Conservation (phyloP, 179 eudicot species). For the Silene noctiflora region DNA sequence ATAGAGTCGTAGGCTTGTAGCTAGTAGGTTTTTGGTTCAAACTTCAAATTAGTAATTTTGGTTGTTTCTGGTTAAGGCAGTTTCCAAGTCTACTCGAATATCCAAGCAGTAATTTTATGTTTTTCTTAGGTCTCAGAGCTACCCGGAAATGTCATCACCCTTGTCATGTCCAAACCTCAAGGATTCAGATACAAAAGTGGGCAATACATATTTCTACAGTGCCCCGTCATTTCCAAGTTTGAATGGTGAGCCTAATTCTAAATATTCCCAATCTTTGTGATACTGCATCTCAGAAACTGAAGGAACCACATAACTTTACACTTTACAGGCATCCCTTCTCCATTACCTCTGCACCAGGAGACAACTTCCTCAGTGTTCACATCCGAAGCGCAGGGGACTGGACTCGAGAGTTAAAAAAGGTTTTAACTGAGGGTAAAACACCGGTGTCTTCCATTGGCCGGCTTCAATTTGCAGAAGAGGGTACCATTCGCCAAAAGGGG, state of each 20-base stretch:
- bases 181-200: conserved; percentile 89
- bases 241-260: conserved; percentile 56
- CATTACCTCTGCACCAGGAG: conserved; percentile 89
- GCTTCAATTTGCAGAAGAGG: conserved; percentile 51
- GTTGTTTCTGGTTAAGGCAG: too few relatives aligned
- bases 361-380: conserved; percentile 78
- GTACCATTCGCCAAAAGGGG: conserved; percentile 52
- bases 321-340: conserved; percentile 88
- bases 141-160: conserved; percentile 75
- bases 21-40: too few relatives aligned
- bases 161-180: conserved; percentile 69
- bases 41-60: too few relatives aligned
- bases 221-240: conserved; percentile 77
- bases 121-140: conserved; percentile 61
- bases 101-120: conserved; percentile 4
- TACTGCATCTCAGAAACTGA: conserved; percentile 19
- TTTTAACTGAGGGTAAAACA: conserved; percentile 52
- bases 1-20: too few relatives aligned
- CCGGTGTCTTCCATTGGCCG: conserved; percentile 64
- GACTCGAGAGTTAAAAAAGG: conserved; percentile 70
- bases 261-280: not conserved
- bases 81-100: not conserved
- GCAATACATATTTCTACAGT: conserved; percentile 75
- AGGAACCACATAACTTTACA: conserved; percentile 15
- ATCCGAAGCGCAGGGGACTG: conserved; percentile 80